These are phyloP conservation scores for Pseudoperonospora humuli DNA, from an alignment of 352 stramenopile species.

Conservation along the genomic window DNA sequence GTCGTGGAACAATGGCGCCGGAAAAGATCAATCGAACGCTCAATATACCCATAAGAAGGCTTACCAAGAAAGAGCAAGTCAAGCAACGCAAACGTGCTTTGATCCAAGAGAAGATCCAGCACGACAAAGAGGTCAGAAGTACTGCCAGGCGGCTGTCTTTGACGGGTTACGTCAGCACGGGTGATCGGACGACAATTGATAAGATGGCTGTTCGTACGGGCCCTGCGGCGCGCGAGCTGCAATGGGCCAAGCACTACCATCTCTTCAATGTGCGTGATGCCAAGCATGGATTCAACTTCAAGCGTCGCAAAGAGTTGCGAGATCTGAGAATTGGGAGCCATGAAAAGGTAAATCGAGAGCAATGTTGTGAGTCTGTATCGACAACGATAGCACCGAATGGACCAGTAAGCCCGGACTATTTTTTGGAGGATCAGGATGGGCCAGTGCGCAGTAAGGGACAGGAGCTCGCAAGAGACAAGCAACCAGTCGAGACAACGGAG, in stretches of 20 bases:
- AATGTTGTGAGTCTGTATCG: conserved; percentile 17
- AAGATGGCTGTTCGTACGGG: conserved; percentile 58
- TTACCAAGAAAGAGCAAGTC: conserved; percentile 74
- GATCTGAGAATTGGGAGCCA: conserved; percentile 22
- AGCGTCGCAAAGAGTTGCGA: conserved; percentile 52
- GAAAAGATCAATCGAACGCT: conserved; percentile 54
- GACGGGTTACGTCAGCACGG: conserved; percentile 51
- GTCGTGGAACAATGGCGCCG: conserved; percentile 81
- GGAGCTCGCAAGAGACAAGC: conserved; percentile 1
- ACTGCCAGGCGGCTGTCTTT: conserved; percentile 53
- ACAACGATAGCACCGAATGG: conserved; percentile 25
- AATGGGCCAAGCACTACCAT: conserved; percentile 39
- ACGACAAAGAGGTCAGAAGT: conserved; percentile 58
- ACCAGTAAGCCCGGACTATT: conserved; percentile 19
- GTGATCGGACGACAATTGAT: conserved; percentile 32
- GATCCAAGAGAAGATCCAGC: conserved; percentile 55
- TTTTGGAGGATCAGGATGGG: conserved; percentile 1
- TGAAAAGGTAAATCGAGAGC: conserved; percentile 18
- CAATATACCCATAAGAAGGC: conserved; percentile 39
- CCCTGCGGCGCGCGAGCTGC: conserved; percentile 46
- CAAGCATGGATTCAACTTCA: conserved; percentile 59
- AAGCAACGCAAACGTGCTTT: conserved; percentile 64
- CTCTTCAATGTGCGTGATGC: conserved; percentile 64
- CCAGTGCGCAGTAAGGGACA: not conserved
- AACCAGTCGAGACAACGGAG: not conserved